Percentiles rank a stretch among this genome's conserved stretches.
Evolutionary conservation across 2,329 filamentous ascomycete genomes (phyloP).

Genomic region (Fusarium devonianum): DNA sequence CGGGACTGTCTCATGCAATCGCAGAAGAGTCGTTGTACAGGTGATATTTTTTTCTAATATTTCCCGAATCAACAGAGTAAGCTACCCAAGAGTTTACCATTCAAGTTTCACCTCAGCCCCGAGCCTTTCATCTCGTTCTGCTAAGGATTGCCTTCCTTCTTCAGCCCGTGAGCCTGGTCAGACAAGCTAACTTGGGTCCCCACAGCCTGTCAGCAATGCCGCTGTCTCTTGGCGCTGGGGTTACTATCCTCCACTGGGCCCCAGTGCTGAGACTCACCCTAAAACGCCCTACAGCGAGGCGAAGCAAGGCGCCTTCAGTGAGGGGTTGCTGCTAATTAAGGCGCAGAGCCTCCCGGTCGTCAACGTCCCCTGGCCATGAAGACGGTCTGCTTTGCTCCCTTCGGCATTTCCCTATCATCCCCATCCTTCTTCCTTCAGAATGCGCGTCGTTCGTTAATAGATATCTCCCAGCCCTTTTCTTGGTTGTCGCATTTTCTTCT

Average conservation of each 20-base stretch:
- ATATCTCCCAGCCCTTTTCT: background rate
- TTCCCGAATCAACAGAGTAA: too few species aligned
- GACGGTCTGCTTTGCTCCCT: too few species aligned
- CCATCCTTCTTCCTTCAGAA: conserved; percentile 11
- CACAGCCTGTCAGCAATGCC: conserved; percentile 3
- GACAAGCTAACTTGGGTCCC: background rate
- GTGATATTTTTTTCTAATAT: too few species aligned
- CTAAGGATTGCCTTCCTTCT: too few species aligned
- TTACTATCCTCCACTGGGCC: background rate
- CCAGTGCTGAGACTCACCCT: conserved; percentile 1
- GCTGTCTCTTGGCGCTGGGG: background rate
- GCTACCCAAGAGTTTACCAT: too few species aligned
- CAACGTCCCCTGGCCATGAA: background rate
- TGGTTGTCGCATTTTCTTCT: background rate
- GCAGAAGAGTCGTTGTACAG: too few species aligned
- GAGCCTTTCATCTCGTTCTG: too few species aligned
- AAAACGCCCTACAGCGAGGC: conserved; percentile 5
- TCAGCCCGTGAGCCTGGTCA: too few species aligned
- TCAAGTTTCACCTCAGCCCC: too few species aligned
- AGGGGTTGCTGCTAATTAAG: background rate
- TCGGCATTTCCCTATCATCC: conserved; percentile 19
- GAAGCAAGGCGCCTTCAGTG: conserved; percentile 11
- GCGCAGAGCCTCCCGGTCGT: background rate
- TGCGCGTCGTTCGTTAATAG: conserved; percentile 23
- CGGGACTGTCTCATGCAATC: too few species aligned